These are phyloP conservation scores for Camelina sativa DNA, from an alignment of 345 rosid species.

Conservation along the genomic window DNA sequence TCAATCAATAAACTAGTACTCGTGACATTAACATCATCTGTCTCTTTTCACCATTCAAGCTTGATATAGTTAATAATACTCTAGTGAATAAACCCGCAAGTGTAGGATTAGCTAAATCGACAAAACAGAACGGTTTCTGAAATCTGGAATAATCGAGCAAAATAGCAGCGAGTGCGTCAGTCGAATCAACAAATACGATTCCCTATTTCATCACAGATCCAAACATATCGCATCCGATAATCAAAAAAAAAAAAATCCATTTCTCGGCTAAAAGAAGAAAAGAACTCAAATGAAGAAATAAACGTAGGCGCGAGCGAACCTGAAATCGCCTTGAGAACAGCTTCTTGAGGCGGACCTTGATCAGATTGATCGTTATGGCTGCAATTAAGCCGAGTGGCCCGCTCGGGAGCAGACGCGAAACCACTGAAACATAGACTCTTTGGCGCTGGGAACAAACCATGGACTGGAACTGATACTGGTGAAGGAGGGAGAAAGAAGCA, in stretches of 20 bases:
- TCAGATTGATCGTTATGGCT: slow-evolving; percentile 54
- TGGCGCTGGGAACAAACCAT: slow-evolving; percentile 42
- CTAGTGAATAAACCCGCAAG: background rate
- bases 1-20: background rate
- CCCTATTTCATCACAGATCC: slow-evolving; percentile 10
- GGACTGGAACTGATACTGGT: slow-evolving; percentile 37
- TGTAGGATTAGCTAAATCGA: background rate
- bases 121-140: background rate
- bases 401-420: slow-evolving; percentile 46
- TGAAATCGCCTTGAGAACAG: slow-evolving; percentile 93
- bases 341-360: slow-evolving; percentile 91
- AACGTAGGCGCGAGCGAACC: slow-evolving; percentile 46
- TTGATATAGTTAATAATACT: background rate
- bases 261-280: slow-evolving; percentile 30
- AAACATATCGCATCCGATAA: slow-evolving; percentile 7
- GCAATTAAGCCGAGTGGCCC: slow-evolving; percentile 49
- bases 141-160: background rate
- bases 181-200: background rate
- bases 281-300: background rate
- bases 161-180: background rate
- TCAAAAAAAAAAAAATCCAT: background rate
- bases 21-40: slow-evolving; percentile 1
- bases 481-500: slow-evolving; percentile 46
- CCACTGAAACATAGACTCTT: slow-evolving; percentile 37
- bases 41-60: slow-evolving; percentile 21